Evolutionary conservation across 257 asterid genomes (phyloP), one percentile per base, ranked within the genome.

Genomic region (Solanum arcanum): DNA sequence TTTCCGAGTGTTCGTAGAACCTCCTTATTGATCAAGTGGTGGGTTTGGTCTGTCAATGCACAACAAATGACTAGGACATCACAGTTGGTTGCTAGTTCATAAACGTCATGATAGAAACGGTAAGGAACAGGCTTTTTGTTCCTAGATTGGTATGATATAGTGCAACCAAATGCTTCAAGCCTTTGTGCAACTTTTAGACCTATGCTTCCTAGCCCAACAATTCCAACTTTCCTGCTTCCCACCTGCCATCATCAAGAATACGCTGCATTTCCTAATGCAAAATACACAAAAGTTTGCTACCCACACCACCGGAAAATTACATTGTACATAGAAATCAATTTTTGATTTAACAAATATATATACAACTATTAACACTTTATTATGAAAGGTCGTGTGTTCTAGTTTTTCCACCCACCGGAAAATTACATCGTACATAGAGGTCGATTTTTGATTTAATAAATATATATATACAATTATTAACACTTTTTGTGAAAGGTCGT

Each of bases 161-260:
- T 81, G 86, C 98, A 96, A 52, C 92, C 92, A 74, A 96, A 96
- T 59, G 94, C 92, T 87, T 91, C 92, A 2, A 95, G 96, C 87
- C 99, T 94, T 90, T 92, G 92, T 3, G 97, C 96, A 21, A 94
- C 93, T 91, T 92, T 91, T 12, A 89, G 87, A 81, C 98, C 99
- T 16, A 96, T 96, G 93, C 91, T 96, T 81, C 99, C 99, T 60
- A 96, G 84, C 39, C 99, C 98, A 37, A 95, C 98, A 33, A 96
- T 94, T 83, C 98, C 99, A 16, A 93, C 94, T 83, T 72, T 89
- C 90, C 93, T 94, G 86, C 94, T 92, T 84, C 95, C 92, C 89
- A 95, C 84, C 99, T 96, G 91, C 84, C 83, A 84, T 29, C n/a
- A 11, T 52, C 81, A 49, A 4, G 46, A 33, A 69, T 46, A 75